phyloP scores from a whole-genome alignment of 2,329 filamentous ascomycete genomes.

The Penicillium psychrosexuale region DNA sequence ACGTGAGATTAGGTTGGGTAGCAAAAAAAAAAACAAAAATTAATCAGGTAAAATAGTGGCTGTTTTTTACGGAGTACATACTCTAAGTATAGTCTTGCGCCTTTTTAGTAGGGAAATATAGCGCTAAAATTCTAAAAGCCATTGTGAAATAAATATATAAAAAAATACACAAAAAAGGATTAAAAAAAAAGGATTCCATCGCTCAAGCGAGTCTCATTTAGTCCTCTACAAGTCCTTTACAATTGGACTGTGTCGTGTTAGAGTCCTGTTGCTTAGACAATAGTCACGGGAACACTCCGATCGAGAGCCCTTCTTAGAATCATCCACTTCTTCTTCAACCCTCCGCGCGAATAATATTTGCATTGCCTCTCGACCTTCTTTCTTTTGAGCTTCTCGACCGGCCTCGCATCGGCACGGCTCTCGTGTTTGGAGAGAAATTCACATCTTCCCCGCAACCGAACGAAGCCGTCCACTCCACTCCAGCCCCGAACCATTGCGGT shows the following conservation, averaged over 20 bases:
- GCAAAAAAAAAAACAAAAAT: constrained; percentile 1
- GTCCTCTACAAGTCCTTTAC: constrained; percentile 7
- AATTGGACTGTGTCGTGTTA: constrained; percentile 20
- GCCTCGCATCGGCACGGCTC: neutral
- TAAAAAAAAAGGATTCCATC: neutral
- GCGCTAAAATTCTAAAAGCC: neutral
- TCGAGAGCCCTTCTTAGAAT: constrained; percentile 3
- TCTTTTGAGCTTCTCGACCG: neutral
- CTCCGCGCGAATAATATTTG: constrained; percentile 7
- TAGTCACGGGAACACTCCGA: constrained; percentile 28
- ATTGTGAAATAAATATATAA: neutral
- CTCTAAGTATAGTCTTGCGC: neutral
- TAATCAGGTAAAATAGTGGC: constrained; percentile 19
- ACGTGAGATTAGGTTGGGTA: constrained; percentile 3
- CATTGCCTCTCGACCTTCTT: neutral
- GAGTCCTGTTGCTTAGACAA: constrained; percentile 12
- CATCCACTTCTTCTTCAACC: constrained; percentile 9
- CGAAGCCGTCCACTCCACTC: constrained; percentile 21
- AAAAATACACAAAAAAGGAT: neutral
- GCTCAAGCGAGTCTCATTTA: constrained; percentile 2
- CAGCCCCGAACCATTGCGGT: constrained; percentile 24
- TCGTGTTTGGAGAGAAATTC: constrained; percentile 3
- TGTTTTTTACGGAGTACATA: constrained; percentile 18
- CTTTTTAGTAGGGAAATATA: neutral
- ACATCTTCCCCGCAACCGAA: constrained; percentile 25